Conservation (phyloP, 2,329 filamentous ascomycete genomes). For the Bertia moriformis region DNA sequence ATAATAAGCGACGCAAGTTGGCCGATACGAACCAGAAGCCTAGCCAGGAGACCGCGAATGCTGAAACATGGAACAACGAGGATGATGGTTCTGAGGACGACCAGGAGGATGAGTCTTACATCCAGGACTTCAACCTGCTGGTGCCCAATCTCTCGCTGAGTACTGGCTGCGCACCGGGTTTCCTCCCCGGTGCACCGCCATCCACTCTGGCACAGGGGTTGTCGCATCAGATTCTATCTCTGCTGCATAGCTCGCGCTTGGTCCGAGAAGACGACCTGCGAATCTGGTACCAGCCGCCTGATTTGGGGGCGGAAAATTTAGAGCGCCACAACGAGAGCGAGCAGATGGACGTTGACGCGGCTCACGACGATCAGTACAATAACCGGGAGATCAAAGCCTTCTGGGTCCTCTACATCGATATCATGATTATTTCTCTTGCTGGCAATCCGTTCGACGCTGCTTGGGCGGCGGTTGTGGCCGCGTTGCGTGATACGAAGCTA, state of each 20-base stretch:
- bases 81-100: conserved; percentile 12
- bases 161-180: conserved; percentile 76
- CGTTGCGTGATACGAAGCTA: conserved; percentile 62
- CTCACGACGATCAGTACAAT: conserved; percentile 5
- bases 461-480: conserved; percentile 72
- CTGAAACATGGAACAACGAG: conserved; percentile 17
- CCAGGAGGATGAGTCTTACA: conserved; percentile 23
- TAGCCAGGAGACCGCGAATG: conserved; percentile 36
- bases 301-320: conserved; percentile 30
- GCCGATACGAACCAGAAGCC: conserved; percentile 16
- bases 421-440: conserved; percentile 87
- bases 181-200: conserved; percentile 72
- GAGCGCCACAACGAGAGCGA: conserved; percentile 26
- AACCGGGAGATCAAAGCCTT: conserved; percentile 58
- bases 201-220: conserved; percentile 70
- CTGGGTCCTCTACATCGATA: conserved; percentile 88
- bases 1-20: not conserved
- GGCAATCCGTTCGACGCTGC: conserved; percentile 85
- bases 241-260: conserved; percentile 59
- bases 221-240: conserved; percentile 62
- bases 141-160: conserved; percentile 89
- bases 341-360: conserved; percentile 10
- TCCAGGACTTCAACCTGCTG: conserved; percentile 55
- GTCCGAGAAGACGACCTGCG: conserved; percentile 54
- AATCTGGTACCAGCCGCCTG: conserved; percentile 49